Evolutionary conservation across 2,329 filamentous ascomycete species (phyloP), one percentile per base, ranked within the genome.

Genomic region (Exophiala sp.): DNA sequence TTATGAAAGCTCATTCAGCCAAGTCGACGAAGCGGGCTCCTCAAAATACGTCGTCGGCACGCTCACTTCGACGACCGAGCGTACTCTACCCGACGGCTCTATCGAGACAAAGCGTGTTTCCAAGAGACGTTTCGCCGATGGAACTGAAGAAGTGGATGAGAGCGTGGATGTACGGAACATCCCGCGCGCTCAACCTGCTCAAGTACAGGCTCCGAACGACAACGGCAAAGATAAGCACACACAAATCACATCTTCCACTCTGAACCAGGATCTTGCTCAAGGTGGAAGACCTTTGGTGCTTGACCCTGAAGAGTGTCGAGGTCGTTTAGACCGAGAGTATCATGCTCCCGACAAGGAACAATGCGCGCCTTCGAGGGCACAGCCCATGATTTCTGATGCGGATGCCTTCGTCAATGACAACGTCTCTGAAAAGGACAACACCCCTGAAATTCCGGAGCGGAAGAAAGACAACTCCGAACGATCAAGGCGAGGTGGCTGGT

Each of bases 41-140:
- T 16, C 40, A 6, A 55, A 50, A 6, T 54, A 52, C 16, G 65
- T 85, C 2, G 65, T 85, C 1, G 82, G 80, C 0, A 82, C 80
- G 1, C 68, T 81, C 39, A 83, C 79, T 1, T 82, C 75, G 0
- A 84, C 80, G 2, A 76, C 82, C 58, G 78, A 78, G 3, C 76
- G 72, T 3, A 76, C 75, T 2, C 69, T 78, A 1, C 72, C 79
- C 0, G 82, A 85, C 64, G 83, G 83, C 10, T 79, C 78, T 0
- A 69, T 83, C 2, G 78, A 79, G 7, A 84, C 79, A 0, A 83
- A 79, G 60, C 75, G 77, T 1, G 70, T 82, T 8, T 68, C 82
- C 12, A 85, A 80, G 58, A 80, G 78, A 62, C 74, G 78, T 2
- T 86, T 83, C 62, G 71, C 78, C 1, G 81, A 85, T 68, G 83